Conservation (phyloP, 495 filamentous ascomycete genomes). For the Amniculicola lignicola region DNA sequence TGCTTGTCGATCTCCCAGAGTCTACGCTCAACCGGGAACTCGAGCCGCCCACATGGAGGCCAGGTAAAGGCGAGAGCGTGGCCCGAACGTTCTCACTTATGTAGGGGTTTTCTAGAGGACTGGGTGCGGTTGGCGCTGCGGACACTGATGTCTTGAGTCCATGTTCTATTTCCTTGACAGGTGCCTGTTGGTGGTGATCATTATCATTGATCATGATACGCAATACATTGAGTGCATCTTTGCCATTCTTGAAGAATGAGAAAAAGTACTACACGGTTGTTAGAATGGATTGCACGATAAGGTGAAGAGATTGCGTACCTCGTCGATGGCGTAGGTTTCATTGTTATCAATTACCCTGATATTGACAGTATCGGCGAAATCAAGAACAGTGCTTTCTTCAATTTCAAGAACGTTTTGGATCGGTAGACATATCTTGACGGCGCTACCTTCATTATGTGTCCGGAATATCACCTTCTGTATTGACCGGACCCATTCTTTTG, state of each 20-base stretch:
- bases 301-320: slow-evolving; percentile 54
- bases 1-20: slow-evolving; percentile 39
- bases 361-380: slow-evolving; percentile 92
- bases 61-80: slow-evolving; percentile 57
- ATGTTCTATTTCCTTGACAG: neutral
- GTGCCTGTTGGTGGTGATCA: slow-evolving; percentile 35
- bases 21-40: slow-evolving; percentile 44
- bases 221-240: slow-evolving; percentile 78
- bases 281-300: slow-evolving; percentile 15
- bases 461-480: slow-evolving; percentile 93
- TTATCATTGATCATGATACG: slow-evolving; percentile 68
- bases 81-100: slow-evolving; percentile 62
- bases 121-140: neutral
- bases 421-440: slow-evolving; percentile 91
- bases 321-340: slow-evolving; percentile 91
- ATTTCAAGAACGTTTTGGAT: slow-evolving; percentile 87
- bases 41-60: slow-evolving; percentile 33
- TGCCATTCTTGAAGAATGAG: slow-evolving; percentile 84
- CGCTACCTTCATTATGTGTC: slow-evolving; percentile 93
- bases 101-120: slow-evolving; percentile 45
- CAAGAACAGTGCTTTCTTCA: slow-evolving; percentile 86
- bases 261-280: slow-evolving; percentile 76
- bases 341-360: slow-evolving; percentile 87
- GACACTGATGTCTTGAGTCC: neutral
- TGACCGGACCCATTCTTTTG: slow-evolving; percentile 95